Percentiles rank a stretch among this genome's conserved stretches.
These are phyloP conservation scores for Hygrocybe punicea DNA, from an alignment of 768 basidiomycete genomes.

Conservation along the genomic window DNA sequence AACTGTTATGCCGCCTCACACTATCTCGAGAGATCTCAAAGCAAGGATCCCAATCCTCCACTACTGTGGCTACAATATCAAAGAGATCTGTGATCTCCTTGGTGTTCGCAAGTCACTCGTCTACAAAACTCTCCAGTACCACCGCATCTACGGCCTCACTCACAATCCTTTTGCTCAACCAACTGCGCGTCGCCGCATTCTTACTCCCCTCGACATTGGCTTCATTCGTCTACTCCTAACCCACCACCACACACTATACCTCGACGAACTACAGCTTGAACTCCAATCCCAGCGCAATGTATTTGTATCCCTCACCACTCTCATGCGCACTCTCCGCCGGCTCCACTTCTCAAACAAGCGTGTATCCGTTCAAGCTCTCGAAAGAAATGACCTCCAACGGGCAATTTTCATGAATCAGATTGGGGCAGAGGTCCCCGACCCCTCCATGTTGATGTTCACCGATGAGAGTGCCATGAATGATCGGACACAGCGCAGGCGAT, in stretches of 20 bases:
- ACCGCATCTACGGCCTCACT: not conserved
- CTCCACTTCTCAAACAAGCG: conserved; percentile 1
- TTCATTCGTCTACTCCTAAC: conserved; percentile 2
- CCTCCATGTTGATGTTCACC: conserved; percentile 15
- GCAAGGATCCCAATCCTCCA: conserved; percentile 16
- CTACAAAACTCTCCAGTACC: conserved; percentile 7
- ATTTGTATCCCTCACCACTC: not conserved
- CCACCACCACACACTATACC: conserved; percentile 7
- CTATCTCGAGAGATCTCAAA: conserved; percentile 11
- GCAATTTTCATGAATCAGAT: conserved; percentile 3
- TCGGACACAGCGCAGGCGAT: conserved; percentile 13
- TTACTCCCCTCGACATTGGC: conserved; percentile 7
- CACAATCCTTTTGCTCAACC: conserved; percentile 6
- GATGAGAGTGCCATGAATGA: conserved; percentile 30
- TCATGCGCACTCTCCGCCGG: not conserved
- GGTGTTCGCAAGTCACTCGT: conserved; percentile 17
- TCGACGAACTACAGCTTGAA: conserved; percentile 2
- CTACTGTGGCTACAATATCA: conserved; percentile 10
- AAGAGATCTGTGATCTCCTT: conserved; percentile 18
- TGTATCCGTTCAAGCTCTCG: not conserved
- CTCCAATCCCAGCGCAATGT: not conserved
- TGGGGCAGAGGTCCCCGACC: not conserved
- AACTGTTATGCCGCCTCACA: not conserved
- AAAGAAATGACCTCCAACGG: not conserved
- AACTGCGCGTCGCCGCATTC: not conserved